Base-by-base conservation (phyloP, 23 red algal genomes). In the Gracilaria vermiculophylla region DNA sequence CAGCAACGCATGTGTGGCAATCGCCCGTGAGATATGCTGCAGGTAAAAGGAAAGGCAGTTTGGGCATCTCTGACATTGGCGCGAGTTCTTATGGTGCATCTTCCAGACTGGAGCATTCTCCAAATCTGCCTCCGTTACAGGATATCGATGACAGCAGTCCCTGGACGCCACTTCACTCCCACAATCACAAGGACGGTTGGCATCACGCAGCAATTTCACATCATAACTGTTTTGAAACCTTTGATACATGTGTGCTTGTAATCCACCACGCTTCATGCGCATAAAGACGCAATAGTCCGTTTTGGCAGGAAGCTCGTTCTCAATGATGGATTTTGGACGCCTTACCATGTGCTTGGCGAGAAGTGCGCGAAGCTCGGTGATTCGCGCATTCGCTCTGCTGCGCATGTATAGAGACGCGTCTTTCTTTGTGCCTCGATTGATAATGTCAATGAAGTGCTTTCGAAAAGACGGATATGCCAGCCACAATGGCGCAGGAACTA, bases 201-300 rank as follows among this genome's bases (percentile, higher is more conserved):
- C 36, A 45, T 85, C 58, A 53, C 89, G 78, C 48, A 93, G 41
- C 20, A 93, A 45, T 28, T 85, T 78, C 15, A 82, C 77, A 74
- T 93, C 89, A 79, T 93, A 93, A 28, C 78, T 93, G 56, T 76
- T 84, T 42, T 83, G 77, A 85, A 93, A 93, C 37, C 54, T 39
- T 35, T 76, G 40, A 77, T 93, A 93, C 79, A 85, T 85, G 8
- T 69, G 57, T 2, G 58, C 89, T 62, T 93, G 89, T 28, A 93
- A 29, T 8, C 77, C 77, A 41, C 51, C 35, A 32, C 65, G 74
- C 35, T 82, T 66, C 89, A 93, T 83, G 29, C 80, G 89, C 77
- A 93, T 83, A 21, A 83, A 64, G 15, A 93, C 78, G 5, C 78
- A 82, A 29, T 82, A 85, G 45, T 93, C 89, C 17, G 78, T 85